Evolutionary conservation across 805 yeast species (phyloP).

Genomic region (Wickerhamiella spandovensis): DNA sequence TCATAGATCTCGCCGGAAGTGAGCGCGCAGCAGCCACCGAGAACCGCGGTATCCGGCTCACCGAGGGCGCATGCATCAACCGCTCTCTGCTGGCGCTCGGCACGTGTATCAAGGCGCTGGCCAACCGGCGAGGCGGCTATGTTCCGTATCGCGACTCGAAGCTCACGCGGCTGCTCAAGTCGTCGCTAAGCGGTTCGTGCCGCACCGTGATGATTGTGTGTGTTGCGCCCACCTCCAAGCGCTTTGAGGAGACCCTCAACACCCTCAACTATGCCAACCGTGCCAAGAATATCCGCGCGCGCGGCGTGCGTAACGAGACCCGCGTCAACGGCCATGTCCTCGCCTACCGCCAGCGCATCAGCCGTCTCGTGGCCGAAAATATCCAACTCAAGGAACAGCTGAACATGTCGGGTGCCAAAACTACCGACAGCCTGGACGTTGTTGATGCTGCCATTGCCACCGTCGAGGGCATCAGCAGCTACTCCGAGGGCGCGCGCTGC

Average conservation of each 20-base stretch:
- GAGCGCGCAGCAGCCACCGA: slow-evolving; percentile 86
- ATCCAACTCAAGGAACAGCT: slow-evolving; percentile 44
- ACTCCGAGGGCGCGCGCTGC: not conserved
- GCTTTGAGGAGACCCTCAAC: slow-evolving; percentile 86
- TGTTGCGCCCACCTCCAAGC: slow-evolving; percentile 71
- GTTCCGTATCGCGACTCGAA: slow-evolving; percentile 88
- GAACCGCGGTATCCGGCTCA: slow-evolving; percentile 66
- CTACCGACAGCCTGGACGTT: not conserved
- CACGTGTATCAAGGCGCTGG: slow-evolving; percentile 84
- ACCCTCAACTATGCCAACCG: slow-evolving; percentile 84
- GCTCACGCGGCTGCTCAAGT: slow-evolving; percentile 71
- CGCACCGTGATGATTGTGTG: slow-evolving; percentile 95
- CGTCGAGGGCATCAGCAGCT: not conserved
- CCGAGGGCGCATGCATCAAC: slow-evolving; percentile 91
- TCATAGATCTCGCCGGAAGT: slow-evolving; percentile 89
- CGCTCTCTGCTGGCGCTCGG: slow-evolving; percentile 80
- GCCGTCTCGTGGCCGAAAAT: slow-evolving; percentile 65
- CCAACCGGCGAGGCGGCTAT: slow-evolving; percentile 50
- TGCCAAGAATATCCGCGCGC: slow-evolving; percentile 83
- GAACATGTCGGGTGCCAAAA: not conserved
- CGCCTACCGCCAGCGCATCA: slow-evolving; percentile 68
- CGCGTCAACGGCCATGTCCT: slow-evolving; percentile 74
- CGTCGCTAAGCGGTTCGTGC: slow-evolving; percentile 88
- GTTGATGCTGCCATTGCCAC: not conserved
- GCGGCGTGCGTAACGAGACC: slow-evolving; percentile 57